These are phyloP conservation scores for Microcyclospora pomicola DNA, from an alignment of 2,329 filamentous ascomycete species.

Conservation along the genomic window DNA sequence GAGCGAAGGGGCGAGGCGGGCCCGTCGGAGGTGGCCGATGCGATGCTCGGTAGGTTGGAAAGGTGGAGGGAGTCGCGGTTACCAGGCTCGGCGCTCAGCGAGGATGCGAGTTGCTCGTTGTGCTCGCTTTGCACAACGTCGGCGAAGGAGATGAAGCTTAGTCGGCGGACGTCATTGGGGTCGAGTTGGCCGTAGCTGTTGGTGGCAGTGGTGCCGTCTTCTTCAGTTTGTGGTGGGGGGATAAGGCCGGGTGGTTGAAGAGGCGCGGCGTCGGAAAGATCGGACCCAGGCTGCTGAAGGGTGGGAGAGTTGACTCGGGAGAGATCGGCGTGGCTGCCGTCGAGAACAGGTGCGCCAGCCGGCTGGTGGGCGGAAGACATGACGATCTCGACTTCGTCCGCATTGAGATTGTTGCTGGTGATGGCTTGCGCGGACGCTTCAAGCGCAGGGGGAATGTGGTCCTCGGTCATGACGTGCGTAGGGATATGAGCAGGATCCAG, in stretches of 20 bases:
- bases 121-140: conserved; percentile 86
- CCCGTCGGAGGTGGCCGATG: conserved; percentile 37
- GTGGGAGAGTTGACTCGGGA: not conserved
- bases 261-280: conserved; percentile 39
- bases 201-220: conserved; percentile 56
- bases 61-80: conserved; percentile 55
- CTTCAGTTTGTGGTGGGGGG: conserved; percentile 20
- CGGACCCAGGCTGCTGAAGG: conserved; percentile 9
- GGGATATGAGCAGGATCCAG: conserved; percentile 70
- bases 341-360: conserved; percentile 49
- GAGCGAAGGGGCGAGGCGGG: conserved; percentile 69
- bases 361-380: conserved; percentile 76
- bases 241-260: conserved; percentile 75
- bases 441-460: conserved; percentile 81
- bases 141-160: conserved; percentile 94
- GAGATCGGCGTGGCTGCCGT: conserved; percentile 18
- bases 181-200: conserved; percentile 71
- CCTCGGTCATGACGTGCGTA: conserved; percentile 83
- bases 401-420: conserved; percentile 70
- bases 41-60: conserved; percentile 7
- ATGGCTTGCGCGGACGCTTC: conserved; percentile 87
- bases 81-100: conserved; percentile 34
- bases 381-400: conserved; percentile 83
- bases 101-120: conserved; percentile 13
- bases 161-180: conserved; percentile 59